Percentiles rank a stretch among this genome's conserved stretches.
Conservation (phyloP, 371 early-diverging fungal genomes). For the Umbelopsis sp. region DNA sequence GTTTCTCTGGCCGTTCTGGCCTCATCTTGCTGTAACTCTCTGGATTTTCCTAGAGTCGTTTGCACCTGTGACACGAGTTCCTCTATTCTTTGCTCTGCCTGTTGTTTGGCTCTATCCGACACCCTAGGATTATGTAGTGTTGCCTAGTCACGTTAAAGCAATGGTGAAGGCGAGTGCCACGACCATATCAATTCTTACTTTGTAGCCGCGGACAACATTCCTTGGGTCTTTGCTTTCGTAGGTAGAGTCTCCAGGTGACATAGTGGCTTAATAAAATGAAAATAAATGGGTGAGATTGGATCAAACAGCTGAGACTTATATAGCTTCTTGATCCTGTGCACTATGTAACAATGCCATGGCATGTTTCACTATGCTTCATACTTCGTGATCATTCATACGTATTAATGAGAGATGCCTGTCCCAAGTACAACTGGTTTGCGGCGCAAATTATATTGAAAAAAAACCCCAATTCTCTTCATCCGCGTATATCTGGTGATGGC, state of each 20-base stretch:
- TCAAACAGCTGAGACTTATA: too few relatives aligned
- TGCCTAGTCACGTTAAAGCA: background rate
- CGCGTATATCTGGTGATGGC: too few relatives aligned
- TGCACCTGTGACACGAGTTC: background rate
- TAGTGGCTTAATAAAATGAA: too few relatives aligned
- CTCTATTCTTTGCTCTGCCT: background rate
- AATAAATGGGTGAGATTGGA: too few relatives aligned
- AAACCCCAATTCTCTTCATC: too few relatives aligned
- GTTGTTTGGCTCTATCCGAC: background rate
- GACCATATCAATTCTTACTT: background rate
- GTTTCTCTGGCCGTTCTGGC: background rate
- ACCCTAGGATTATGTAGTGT: background rate
- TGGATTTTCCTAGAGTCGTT: background rate
- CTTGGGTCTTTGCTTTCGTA: background rate
- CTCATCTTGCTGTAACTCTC: background rate
- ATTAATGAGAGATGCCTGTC: too few relatives aligned
- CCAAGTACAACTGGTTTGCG: too few relatives aligned
- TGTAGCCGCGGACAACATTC: background rate
- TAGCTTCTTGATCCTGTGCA: too few relatives aligned
- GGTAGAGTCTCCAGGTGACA: background rate
- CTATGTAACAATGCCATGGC: too few relatives aligned
- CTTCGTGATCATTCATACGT: too few relatives aligned
- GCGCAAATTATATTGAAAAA: too few relatives aligned
- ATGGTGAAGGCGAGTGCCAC: background rate
- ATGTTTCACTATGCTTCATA: too few relatives aligned